Percentiles rank a stretch among this genome's conserved stretches.
Evolutionary conservation across 805 yeast genomes (phyloP).

Genomic region (Teunomyces barrocoloradensis): DNA sequence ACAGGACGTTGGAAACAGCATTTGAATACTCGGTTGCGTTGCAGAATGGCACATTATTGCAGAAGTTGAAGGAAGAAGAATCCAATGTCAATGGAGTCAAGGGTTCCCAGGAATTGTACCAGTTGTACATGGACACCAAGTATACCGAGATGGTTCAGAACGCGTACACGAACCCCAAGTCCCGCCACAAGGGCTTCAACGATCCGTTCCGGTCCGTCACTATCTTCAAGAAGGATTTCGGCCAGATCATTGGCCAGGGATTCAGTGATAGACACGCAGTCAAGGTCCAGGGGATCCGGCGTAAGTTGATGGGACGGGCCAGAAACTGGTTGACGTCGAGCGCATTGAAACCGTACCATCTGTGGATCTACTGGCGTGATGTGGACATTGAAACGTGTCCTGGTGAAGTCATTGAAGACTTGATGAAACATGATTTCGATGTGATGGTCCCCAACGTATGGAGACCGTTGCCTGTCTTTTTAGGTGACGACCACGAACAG

Average conservation of each 20-base stretch:
- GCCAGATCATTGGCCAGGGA: slow-evolving; percentile 83
- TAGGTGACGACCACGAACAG: slow-evolving; percentile 71
- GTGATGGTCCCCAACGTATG: slow-evolving; percentile 88
- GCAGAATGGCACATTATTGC: slow-evolving; percentile 65
- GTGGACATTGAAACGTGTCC: slow-evolving; percentile 84
- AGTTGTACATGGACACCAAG: slow-evolving; percentile 64
- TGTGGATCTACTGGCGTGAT: slow-evolving; percentile 92
- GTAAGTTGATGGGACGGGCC: slow-evolving; percentile 84
- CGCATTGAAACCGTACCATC: slow-evolving; percentile 77
- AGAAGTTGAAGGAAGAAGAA: slow-evolving; percentile 45
- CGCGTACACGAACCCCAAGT: slow-evolving; percentile 60
- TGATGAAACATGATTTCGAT: slow-evolving; percentile 69
- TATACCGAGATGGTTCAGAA: slow-evolving; percentile 56
- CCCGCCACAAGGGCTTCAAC: slow-evolving; percentile 55
- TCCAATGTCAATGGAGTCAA: slow-evolving; percentile 33
- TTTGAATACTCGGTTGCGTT: slow-evolving; percentile 63
- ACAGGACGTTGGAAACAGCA: slow-evolving; percentile 62
- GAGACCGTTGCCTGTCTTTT: slow-evolving; percentile 93
- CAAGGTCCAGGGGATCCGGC: slow-evolving; percentile 78
- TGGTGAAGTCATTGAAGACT: slow-evolving; percentile 67
- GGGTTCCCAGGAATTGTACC: slow-evolving; percentile 62
- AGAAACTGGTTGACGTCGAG: slow-evolving; percentile 78
- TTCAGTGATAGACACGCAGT: slow-evolving; percentile 82
- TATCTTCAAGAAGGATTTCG: slow-evolving; percentile 78
- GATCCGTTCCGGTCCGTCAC: slow-evolving; percentile 77